Percentiles rank a stretch among this genome's conserved stretches.
Conservation (phyloP, 2,329 filamentous ascomycete species). For the Juglanconis juglandina region DNA sequence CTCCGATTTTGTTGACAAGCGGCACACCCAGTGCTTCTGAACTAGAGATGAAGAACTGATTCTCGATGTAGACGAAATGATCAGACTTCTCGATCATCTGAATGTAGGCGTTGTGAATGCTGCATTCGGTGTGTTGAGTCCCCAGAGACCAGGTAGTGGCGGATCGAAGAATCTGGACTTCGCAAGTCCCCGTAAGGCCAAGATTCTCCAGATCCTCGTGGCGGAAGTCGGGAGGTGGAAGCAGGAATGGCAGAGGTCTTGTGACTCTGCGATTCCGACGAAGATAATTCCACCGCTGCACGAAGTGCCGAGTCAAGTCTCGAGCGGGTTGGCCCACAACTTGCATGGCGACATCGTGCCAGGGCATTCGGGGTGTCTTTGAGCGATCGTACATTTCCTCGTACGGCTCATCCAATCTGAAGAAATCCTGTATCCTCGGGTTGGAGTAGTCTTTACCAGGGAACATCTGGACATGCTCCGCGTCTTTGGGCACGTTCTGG, state of each 20-base stretch:
- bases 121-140: conserved; percentile 82
- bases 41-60: conserved; percentile 96
- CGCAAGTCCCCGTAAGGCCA: conserved; percentile 88
- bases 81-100: conserved; percentile 94
- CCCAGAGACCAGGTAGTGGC: conserved; percentile 90
- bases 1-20: conserved; percentile 90
- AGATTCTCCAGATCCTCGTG: conserved; percentile 80
- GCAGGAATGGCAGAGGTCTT: conserved; percentile 84
- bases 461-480: conserved; percentile 93
- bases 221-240: conserved; percentile 90
- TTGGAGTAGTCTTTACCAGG: conserved; percentile 99
- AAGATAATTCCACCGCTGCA: conserved; percentile 97
- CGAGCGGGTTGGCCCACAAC: conserved; percentile 92
- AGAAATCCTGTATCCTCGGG: conserved; percentile 92
- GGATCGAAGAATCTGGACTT: conserved; percentile 92
- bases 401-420: conserved; percentile 86
- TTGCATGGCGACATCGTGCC: conserved; percentile 98
- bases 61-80: conserved; percentile 98
- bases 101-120: conserved; percentile 92
- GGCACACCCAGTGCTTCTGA: conserved; percentile 82
- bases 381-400: conserved; percentile 98
- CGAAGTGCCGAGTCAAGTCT: conserved; percentile 91
- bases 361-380: conserved; percentile 89
- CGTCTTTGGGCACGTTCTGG: conserved; percentile 73
- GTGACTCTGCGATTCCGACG: conserved; percentile 89